Percentiles rank a stretch among this genome's conserved stretches.
These are phyloP conservation scores for Corinectria fuckeliana DNA, from an alignment of 2,329 filamentous ascomycete species.

Conservation along the genomic window DNA sequence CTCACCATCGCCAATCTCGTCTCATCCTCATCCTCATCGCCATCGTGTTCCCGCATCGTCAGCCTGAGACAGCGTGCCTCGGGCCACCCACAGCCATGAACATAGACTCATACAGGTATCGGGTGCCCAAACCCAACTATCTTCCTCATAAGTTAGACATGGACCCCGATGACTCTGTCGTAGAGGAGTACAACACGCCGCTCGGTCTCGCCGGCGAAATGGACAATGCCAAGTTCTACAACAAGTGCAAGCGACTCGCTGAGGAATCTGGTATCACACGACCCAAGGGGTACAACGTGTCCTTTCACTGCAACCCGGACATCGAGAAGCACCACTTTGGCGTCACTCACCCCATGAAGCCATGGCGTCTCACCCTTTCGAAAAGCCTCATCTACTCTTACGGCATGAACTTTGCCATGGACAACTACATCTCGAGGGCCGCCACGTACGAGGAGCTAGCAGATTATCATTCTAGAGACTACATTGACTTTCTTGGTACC, in stretches of 20 bases:
- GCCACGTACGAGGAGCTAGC: slow-evolving; percentile 89
- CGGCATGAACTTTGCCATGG: slow-evolving; percentile 96
- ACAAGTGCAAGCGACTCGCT: slow-evolving; percentile 63
- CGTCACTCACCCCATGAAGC: slow-evolving; percentile 97
- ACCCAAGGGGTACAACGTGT: slow-evolving; percentile 88
- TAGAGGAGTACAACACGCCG: slow-evolving; percentile 59
- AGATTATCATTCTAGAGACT: slow-evolving; percentile 86
- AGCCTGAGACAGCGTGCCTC: neutral
- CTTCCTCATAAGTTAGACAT: slow-evolving; percentile 60
- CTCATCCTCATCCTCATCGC: slow-evolving; percentile 1
- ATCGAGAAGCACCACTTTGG: slow-evolving; percentile 98
- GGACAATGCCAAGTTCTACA: slow-evolving; percentile 63
- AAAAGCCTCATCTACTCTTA: slow-evolving; percentile 95
- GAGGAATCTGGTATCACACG: slow-evolving; percentile 73
- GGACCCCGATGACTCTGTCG: slow-evolving; percentile 58
- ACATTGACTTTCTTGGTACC: slow-evolving; percentile 84
- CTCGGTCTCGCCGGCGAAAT: slow-evolving; percentile 58
- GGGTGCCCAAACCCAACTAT: slow-evolving; percentile 65
- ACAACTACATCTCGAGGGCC: slow-evolving; percentile 83
- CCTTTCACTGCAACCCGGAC: slow-evolving; percentile 92
- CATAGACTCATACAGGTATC: slow-evolving; percentile 57
- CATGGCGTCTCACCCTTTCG: slow-evolving; percentile 93
- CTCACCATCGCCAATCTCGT: slow-evolving; percentile 2
- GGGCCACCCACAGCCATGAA: slow-evolving; percentile 38
- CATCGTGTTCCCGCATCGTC: slow-evolving; percentile 7